Base-by-base conservation (phyloP, 2,329 filamentous ascomycete genomes). In the Fusarium tuaranense region DNA sequence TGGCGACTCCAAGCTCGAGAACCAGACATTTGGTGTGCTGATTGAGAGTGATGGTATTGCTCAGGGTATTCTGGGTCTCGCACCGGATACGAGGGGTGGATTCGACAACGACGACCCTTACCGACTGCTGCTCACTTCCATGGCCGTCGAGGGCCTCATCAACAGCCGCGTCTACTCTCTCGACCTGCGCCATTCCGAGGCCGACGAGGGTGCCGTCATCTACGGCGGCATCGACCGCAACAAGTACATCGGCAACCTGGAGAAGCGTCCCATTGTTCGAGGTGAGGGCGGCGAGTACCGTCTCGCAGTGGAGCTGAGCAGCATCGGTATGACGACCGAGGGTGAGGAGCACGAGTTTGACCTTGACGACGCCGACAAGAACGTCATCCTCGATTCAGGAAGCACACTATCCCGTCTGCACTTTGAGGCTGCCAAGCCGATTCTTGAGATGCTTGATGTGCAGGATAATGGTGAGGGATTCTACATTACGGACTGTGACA, bases 201-300 rank as follows among this genome's bases (percentile, higher is more conserved):
- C 82, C 13, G 74, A 83, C 16, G 83, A 82, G 5, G 88, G 88
- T 36, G 85, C 87, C 62, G 76, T 90, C 67, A 87, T 88, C 63
- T 89, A 89, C 68, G 88, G 88, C 34, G 88, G 88, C 14, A 74
- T 89, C 13, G 88, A 90, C 69, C 85, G 83, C 20, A 87, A 82
- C 77, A 89, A 88, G 75, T 90, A 86, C 76, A 80, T 86, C 10
- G 88, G 88, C 25, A 74, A 76, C 9, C 81, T 90, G 9, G 81
- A 83, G 64, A 82, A 81, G 27, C 81, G 86, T 1, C 83, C 85
- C 44, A 86, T 88, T 20, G 80, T 88, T 34, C 76, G 80, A 5
- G 84, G 83, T 13, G 46, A 73, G 5, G 69, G 72, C n/a, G 81
- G 82, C 62, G 82, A 84, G 64, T 79, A 76, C 65, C 83, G 82